A percentile compares a stretch with the other conserved stretches of the same genome.
Conservation (phyloP, 495 filamentous ascomycete genomes). For the Hyphodiscus hymeniophilus region DNA sequence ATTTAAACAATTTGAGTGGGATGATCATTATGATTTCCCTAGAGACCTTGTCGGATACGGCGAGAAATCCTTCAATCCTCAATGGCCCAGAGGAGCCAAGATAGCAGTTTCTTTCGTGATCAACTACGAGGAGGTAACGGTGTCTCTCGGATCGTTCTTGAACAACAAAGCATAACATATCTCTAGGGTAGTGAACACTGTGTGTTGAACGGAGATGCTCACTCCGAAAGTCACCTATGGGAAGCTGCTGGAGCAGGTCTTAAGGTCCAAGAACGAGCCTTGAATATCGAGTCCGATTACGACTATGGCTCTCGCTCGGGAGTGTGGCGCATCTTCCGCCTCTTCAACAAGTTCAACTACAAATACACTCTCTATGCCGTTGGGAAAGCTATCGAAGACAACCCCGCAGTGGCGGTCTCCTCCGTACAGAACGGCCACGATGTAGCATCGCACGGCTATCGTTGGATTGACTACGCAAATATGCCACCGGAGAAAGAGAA, state of each 20-base stretch:
- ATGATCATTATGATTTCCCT: slow-evolving; percentile 20
- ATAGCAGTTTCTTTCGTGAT: slow-evolving; percentile 36
- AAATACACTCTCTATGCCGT: slow-evolving; percentile 33
- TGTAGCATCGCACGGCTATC: slow-evolving; percentile 30
- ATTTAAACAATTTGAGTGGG: slow-evolving; percentile 17
- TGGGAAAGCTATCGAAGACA: slow-evolving; percentile 29
- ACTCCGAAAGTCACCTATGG: slow-evolving; percentile 27
- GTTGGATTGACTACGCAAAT: slow-evolving; percentile 32
- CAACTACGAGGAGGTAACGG: slow-evolving; percentile 35
- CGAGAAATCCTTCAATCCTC: slow-evolving; percentile 26
- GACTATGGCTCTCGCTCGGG: slow-evolving; percentile 32
- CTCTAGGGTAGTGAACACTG: slow-evolving; percentile 26
- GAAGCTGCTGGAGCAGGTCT: slow-evolving; percentile 26
- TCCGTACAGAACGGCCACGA: slow-evolving; percentile 31
- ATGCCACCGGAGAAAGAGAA: slow-evolving; percentile 31
- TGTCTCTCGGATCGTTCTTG: neutral
- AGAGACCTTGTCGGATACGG: slow-evolving; percentile 28
- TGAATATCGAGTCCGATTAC: slow-evolving; percentile 32
- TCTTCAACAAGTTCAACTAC: slow-evolving; percentile 31
- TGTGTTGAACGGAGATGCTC: slow-evolving; percentile 27
- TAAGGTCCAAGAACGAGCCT: slow-evolving; percentile 26
- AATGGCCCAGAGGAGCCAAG: slow-evolving; percentile 33
- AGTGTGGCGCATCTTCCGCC: slow-evolving; percentile 30
- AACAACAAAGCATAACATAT: neutral
- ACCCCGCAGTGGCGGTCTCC: slow-evolving; percentile 26